phyloP scores from a whole-genome alignment of 108 stramenopile species.

The Skeletonema marinoi region DNA sequence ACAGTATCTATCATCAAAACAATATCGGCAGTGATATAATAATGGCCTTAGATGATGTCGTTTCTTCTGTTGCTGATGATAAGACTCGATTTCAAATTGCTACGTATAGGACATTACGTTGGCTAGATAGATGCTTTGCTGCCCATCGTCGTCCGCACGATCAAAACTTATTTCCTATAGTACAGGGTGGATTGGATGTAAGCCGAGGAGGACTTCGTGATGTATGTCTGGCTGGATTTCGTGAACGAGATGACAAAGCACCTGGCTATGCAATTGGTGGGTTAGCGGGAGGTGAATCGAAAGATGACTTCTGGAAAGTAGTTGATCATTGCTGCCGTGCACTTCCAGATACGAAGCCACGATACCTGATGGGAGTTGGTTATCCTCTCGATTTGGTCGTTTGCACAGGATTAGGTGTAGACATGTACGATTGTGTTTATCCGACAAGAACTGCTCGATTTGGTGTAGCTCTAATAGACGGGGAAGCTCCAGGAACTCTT shows the following conservation, averaged over 20 bases:
- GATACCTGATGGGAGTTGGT: conserved; percentile 99
- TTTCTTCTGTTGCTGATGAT: conserved; percentile 72
- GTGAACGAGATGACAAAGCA: conserved; percentile 72
- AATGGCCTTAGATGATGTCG: conserved; percentile 98
- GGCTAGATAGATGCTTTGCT: conserved; percentile 94
- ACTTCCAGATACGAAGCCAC: conserved; percentile 88
- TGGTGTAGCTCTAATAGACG: conserved; percentile 88
- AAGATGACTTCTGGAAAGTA: conserved; percentile 97
- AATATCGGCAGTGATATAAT: conserved; percentile 96
- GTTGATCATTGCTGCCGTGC: conserved; percentile 90
- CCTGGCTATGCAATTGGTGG: conserved; percentile 99
- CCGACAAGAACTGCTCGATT: conserved; percentile 97
- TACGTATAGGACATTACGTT: conserved; percentile 89
- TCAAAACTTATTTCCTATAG: conserved; percentile 93
- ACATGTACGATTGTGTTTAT: conserved; percentile 99
- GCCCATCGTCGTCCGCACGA: conserved; percentile 74
- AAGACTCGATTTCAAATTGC: conserved; percentile 84
- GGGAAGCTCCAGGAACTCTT: conserved; percentile 68
- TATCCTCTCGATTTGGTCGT: conserved; percentile 98
- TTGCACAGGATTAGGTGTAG: conserved; percentile 95
- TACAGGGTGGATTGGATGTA: conserved; percentile 97
- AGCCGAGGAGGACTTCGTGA: conserved; percentile 90
- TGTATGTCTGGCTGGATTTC: conserved; percentile 89
- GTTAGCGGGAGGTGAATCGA: conserved; percentile 95
- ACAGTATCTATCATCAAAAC: conserved; percentile 93